These are phyloP conservation scores for Dioscorea alata DNA, from an alignment of 106 monocot species.

Conservation along the genomic window DNA sequence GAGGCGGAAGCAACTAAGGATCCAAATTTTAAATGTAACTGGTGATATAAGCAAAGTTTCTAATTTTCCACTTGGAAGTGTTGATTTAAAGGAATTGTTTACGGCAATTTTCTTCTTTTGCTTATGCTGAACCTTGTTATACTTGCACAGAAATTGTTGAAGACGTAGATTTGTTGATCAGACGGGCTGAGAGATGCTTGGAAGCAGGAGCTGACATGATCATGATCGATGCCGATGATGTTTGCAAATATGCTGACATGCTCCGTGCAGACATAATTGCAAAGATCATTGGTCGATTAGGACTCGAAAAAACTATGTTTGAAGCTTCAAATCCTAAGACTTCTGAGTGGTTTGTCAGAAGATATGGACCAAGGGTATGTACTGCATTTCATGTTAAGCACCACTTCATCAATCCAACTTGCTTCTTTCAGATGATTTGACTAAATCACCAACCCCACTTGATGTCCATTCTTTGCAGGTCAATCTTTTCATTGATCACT, in stretches of 20 bases:
- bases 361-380: conserved; percentile 63
- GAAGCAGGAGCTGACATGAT: conserved; percentile 90
- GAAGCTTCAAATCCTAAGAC: conserved; percentile 47
- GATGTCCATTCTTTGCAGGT: conserved; percentile 33
- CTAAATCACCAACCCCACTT: neutral
- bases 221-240: conserved; percentile 77
- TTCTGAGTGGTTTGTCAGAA: conserved; percentile 73
- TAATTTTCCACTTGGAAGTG: too few species aligned
- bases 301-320: conserved; percentile 84
- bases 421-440: too few species aligned
- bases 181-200: conserved; percentile 84
- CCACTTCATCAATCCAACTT: too few species aligned
- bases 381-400: neutral
- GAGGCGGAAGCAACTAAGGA: too few species aligned
- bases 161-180: conserved; percentile 72
- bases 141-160: conserved; percentile 53
- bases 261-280: conserved; percentile 71
- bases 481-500: conserved; percentile 74
- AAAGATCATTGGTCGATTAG: conserved; percentile 66
- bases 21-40: too few species aligned
- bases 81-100: too few species aligned
- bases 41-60: too few species aligned
- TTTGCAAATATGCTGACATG: conserved; percentile 53
- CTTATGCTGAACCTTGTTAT: too few species aligned
- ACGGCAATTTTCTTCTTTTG: too few species aligned